phyloP scores from a whole-genome alignment of 768 basidiomycete species.

The Ramaria sp. region DNA sequence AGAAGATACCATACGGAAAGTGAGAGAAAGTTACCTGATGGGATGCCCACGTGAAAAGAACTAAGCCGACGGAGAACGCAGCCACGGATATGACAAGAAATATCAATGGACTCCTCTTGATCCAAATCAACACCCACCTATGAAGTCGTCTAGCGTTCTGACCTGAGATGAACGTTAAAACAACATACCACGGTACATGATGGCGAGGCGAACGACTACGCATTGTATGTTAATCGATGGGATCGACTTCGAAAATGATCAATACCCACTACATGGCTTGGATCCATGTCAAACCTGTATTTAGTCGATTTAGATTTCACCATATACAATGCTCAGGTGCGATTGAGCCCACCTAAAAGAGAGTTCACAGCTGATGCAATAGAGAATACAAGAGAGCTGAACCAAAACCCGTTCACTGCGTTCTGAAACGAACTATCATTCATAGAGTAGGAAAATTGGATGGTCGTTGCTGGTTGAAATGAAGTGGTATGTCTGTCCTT shows the following conservation, averaged over 20 bases:
- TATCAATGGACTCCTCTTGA: slow-evolving; percentile 72
- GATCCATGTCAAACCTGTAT: slow-evolving; percentile 55
- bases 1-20: slow-evolving; percentile 11
- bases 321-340: background rate
- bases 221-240: slow-evolving; percentile 13
- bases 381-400: slow-evolving; percentile 63
- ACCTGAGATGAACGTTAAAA: background rate
- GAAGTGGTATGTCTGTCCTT: background rate
- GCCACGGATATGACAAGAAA: slow-evolving; percentile 79
- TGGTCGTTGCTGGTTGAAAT: slow-evolving; percentile 17
- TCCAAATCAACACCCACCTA: slow-evolving; percentile 71
- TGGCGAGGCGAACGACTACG: slow-evolving; percentile 61
- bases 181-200: slow-evolving; percentile 49
- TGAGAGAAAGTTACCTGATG: slow-evolving; percentile 35
- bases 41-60: slow-evolving; percentile 69
- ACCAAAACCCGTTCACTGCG: slow-evolving; percentile 66
- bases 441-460: slow-evolving; percentile 54
- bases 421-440: slow-evolving; percentile 28
- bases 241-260: slow-evolving; percentile 7
- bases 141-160: background rate
- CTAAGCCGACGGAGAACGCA: slow-evolving; percentile 70
- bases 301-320: background rate
- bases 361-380: slow-evolving; percentile 71
- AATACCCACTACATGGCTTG: slow-evolving; percentile 69
- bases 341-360: slow-evolving; percentile 31